Base-by-base conservation (phyloP, 2,329 filamentous ascomycete species). In the Tolypocladium capitatum region DNA sequence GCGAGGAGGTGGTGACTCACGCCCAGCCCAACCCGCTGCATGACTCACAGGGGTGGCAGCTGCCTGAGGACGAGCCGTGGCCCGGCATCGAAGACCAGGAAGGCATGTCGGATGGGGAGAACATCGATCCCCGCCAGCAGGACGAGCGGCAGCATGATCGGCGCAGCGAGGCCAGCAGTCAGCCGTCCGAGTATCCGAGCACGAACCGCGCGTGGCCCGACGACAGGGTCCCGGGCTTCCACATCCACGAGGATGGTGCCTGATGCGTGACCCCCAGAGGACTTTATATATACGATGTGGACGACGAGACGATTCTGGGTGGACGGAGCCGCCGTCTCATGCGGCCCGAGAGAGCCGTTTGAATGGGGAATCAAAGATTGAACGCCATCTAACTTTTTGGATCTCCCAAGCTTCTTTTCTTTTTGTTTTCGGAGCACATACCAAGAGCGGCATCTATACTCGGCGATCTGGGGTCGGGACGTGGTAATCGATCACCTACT, bases 11-110 rank as follows among this genome's bases (percentile, higher is more conserved):
- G 41, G 52, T 60, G 46, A 51, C 60, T 36, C 59, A 62, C 32
- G 53, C 53, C 8, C 56, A 57, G 33, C 42, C 51, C 8, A 32
- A 51, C 18, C 27, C 43, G 41, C 52, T 48, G 20, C 51, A 54
- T 48, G 56, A 55, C 46, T 59, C 61, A 30, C 60, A 59, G 13
- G 52, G 54, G 41, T 57, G 58, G 52, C 63, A 59, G 49, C 53
- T 67, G 24, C 73, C 73, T 1, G 74, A 79, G 55, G 77, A 80
- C 50, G 72, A 78, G 50, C 69, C 70, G 2, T 77, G 75, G 74
- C 72, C 69, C 0, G 76, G 76, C 9, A 74, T 80, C 44, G 75
- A 78, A 51, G 75, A 74, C 48, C 63, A 63, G 46, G 69, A 68
- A 16, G 58, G 61, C 40, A 64, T 68, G 52, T 69, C 67, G 1